A percentile compares a stretch with the other conserved stretches of the same genome.
These are phyloP conservation scores for Trapa incisa DNA, from an alignment of 345 rosid genomes.

Conservation along the genomic window DNA sequence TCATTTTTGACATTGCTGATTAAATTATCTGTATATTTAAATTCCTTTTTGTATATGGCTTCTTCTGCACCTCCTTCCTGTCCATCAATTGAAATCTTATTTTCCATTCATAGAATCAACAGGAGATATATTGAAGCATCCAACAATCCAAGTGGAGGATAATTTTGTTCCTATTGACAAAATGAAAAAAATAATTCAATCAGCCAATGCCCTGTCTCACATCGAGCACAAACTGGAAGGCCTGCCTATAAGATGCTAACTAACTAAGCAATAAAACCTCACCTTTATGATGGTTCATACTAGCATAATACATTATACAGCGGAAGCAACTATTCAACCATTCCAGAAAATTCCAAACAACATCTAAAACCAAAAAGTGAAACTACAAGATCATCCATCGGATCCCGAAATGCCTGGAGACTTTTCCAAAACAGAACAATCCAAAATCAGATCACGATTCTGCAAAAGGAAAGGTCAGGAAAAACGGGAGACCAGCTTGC, in stretches of 20 bases:
- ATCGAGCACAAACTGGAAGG: background rate
- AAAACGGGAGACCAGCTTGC: conserved; percentile 54
- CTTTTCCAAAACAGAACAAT: background rate
- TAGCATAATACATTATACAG: background rate
- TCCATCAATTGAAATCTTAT: too few relatives aligned
- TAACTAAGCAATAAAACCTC: background rate
- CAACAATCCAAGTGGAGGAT: background rate
- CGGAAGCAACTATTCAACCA: background rate
- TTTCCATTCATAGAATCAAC: background rate
- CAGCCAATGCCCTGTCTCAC: background rate
- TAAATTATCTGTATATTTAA: too few relatives aligned
- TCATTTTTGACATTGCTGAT: too few relatives aligned
- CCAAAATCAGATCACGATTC: background rate
- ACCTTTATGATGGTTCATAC: background rate
- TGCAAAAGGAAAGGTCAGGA: background rate
- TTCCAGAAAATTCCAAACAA: background rate
- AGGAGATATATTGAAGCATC: background rate
- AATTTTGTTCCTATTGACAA: too few relatives aligned
- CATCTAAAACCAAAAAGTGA: background rate
- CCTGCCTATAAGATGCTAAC: background rate
- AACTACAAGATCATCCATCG: background rate
- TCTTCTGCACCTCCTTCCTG: too few relatives aligned
- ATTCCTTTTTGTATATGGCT: too few relatives aligned
- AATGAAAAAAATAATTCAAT: background rate
- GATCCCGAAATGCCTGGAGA: background rate